These are phyloP conservation scores for Aquilaria yunnanensis DNA, from an alignment of 345 rosid species.

Conservation along the genomic window DNA sequence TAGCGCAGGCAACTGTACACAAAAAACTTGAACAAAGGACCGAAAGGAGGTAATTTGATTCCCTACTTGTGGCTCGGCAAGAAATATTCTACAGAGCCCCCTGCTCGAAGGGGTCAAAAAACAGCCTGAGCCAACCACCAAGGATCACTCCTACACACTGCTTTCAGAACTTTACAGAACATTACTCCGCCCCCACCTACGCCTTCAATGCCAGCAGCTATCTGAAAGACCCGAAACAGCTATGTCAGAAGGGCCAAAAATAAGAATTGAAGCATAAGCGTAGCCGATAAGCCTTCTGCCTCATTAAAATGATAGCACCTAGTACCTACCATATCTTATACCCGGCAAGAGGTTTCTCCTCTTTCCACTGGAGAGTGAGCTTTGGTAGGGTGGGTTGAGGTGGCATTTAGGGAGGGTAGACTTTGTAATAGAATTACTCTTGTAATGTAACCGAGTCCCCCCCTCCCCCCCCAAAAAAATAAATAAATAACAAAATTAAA, in stretches of 20 bases:
- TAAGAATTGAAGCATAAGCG: too few relatives aligned
- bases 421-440: not conserved
- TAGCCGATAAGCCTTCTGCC: not conserved
- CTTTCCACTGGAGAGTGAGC: too few relatives aligned
- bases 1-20: too few relatives aligned
- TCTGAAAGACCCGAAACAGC: slow-evolving; percentile 19
- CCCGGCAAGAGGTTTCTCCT: too few relatives aligned
- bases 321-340: too few relatives aligned
- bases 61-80: not conserved
- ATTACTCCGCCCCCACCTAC: not conserved
- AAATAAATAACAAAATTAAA: not conserved
- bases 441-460: too few relatives aligned
- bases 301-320: too few relatives aligned
- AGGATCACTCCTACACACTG: not conserved
- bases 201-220: slow-evolving; percentile 7
- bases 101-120: not conserved
- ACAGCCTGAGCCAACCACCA: not conserved
- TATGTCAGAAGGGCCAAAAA: too few relatives aligned
- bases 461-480: not conserved
- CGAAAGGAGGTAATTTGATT: too few relatives aligned
- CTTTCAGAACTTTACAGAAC: not conserved
- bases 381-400: not conserved
- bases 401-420: slow-evolving; percentile 11
- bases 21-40: too few relatives aligned
- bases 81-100: not conserved